Percentiles rank a stretch among this genome's conserved stretches.
Conservation (phyloP, 2,329 filamentous ascomycete genomes). For the Ascosphaera aggregata region DNA sequence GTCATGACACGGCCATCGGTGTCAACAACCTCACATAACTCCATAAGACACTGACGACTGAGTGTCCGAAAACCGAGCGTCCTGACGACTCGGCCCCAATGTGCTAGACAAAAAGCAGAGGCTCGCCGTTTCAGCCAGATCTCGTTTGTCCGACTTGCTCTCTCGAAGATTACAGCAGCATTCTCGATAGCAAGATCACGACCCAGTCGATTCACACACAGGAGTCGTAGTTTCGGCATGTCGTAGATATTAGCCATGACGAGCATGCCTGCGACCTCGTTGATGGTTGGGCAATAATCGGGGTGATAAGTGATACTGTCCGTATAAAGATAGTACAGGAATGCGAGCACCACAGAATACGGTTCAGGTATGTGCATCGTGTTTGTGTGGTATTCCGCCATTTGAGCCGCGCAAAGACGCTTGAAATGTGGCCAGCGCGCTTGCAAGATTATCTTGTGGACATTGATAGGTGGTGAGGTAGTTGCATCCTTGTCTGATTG, state of each 20-base stretch:
- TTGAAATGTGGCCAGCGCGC: conserved; percentile 94
- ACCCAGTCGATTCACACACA: conserved; percentile 75
- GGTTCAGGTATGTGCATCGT: conserved; percentile 97
- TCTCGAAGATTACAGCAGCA: conserved; percentile 90
- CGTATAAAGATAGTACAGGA: conserved; percentile 90
- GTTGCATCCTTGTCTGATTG: conserved; percentile 8
- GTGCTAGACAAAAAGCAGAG: conserved; percentile 67
- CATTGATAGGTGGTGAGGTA: conserved; percentile 69
- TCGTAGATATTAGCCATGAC: conserved; percentile 98
- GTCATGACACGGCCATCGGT: conserved; percentile 77
- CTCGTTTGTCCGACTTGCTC: conserved; percentile 69
- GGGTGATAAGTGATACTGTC: conserved; percentile 53
- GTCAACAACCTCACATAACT: conserved; percentile 83
- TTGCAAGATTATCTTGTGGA: conserved; percentile 84
- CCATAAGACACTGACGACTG: conserved; percentile 57
- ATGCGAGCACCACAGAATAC: conserved; percentile 80
- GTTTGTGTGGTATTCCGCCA: conserved; percentile 93
- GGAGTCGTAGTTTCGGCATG: conserved; percentile 71
- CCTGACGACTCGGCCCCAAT: conserved; percentile 87
- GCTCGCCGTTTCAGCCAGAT: conserved; percentile 83
- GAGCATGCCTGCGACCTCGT: conserved; percentile 76
- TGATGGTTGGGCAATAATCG: conserved; percentile 38
- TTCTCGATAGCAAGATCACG: conserved; percentile 87
- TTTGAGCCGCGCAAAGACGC: conserved; percentile 74
- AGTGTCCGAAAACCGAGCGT: conserved; percentile 69